Percentiles rank a stretch among this genome's conserved stretches.
phyloP scores from a whole-genome alignment of 2,329 filamentous ascomycete species.

The Microcyclospora tardicrescens region DNA sequence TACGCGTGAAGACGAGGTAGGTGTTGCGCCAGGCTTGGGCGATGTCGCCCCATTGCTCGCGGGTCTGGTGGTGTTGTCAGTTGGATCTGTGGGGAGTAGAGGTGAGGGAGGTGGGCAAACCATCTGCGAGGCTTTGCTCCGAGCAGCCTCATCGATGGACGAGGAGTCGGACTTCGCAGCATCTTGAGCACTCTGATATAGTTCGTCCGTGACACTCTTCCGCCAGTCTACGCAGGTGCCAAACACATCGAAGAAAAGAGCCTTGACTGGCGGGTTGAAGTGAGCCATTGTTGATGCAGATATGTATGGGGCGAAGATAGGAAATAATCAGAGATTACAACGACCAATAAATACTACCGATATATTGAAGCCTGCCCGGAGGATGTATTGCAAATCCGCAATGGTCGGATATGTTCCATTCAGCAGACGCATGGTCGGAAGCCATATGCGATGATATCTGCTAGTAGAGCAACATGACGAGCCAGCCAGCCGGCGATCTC shows the following conservation, averaged over 20 bases:
- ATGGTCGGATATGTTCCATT: no score
- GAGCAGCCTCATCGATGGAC: constrained; percentile 26
- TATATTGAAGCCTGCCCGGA: no score
- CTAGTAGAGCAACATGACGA: no score
- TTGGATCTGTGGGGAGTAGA: no score
- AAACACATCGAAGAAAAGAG: constrained; percentile 63
- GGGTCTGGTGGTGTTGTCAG: constrained; percentile 17
- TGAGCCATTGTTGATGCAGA: no score
- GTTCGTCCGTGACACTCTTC: constrained; percentile 46
- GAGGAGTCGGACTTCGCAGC: constrained; percentile 35
- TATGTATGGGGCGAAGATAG: no score
- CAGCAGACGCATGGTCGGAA: no score
- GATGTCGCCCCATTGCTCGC: constrained; percentile 36
- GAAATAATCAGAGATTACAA: no score
- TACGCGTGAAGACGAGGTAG: constrained; percentile 35
- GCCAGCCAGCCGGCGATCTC: no score
- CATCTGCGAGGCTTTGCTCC: constrained; percentile 28
- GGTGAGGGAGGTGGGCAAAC: not conserved
- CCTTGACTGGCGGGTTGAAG: constrained; percentile 18
- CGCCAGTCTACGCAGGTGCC: constrained; percentile 75
- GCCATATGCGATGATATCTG: no score
- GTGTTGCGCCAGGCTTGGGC: constrained; percentile 54
- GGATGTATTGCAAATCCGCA: no score
- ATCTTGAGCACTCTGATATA: constrained; percentile 37
- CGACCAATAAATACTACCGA: no score